Base-by-base conservation (phyloP, 495 filamentous ascomycete species). In the Aspergillus affinis region DNA sequence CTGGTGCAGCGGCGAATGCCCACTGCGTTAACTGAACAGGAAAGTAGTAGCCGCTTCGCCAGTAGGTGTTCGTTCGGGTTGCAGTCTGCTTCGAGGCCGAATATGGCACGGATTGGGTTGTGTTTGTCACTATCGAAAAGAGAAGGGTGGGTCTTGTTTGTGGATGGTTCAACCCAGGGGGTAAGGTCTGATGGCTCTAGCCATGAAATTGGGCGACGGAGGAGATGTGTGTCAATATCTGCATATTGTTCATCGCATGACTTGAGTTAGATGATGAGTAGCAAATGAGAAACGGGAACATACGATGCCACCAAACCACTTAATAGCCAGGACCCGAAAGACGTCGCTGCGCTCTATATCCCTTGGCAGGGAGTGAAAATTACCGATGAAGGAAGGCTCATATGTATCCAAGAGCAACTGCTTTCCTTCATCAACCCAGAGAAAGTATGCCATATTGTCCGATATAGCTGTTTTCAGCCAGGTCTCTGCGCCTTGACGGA, bases 231-330 rank as follows among this genome's bases (percentile, higher is more conserved):
- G 53, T 67, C 65, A 13, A 67, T 61, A 48, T 67, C 65, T 17
- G 55, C 65, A 19, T 67, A 67, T 61, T 67, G 20, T 17, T 15
- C 9, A 8, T 29, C 41, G 36, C 1, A 19, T 36, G 50, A 54
- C 30, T 20, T 49, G 48, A 45, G 23, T 48, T 51, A 18, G 9
- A 12, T n/a, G 49, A 27, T 19, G 1, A 4, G 23, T n/a, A 12
- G 10, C 17, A 48, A 8, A 7, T 4, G 0, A 7, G 32, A 0
- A 21, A 48, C 17, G 6, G 17, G 5, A 26, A 51, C 59, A 48
- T 45, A 67, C 65, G 48, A 64, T 50, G 21, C 65, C 65, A 8
- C 65, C 65, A 27, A 67, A 54, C 61, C 61, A 64, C 30, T 67
- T 64, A 21, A 55, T 53, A 21, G 62, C 65, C 10, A 67, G 12